Evolutionary conservation across 2,329 filamentous ascomycete genomes (phyloP), one percentile per base, ranked within the genome.

Genomic region (Colletotrichum sp.): DNA sequence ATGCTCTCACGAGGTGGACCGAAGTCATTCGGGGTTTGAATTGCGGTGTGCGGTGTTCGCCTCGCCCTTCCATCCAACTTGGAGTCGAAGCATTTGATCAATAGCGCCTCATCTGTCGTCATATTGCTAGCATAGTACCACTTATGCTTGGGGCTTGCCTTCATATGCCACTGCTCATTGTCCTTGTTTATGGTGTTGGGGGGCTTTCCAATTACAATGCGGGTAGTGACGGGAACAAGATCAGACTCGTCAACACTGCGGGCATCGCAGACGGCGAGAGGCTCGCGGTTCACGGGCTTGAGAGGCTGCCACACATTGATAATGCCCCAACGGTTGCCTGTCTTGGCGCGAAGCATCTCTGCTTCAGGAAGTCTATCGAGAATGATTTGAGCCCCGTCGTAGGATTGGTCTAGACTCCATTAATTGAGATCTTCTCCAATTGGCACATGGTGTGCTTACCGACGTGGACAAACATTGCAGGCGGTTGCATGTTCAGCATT

Each of bases 221-320:
- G 43, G 43, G 43, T 52, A 24, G 43, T 52, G 43, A 52, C 43
- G 43, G 43, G 43, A 52, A 52, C 43, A 52, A 52, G 43, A 0
- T 52, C 43, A 24, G n/a, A 52, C n/a, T 52, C 43, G n/a, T 52
- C 43, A 52, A 52, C 43, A 21, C 43, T 52, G n/a, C 43, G 43
- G 4, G 43, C n/a, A 1, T 52, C 43, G 43, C 43, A 52, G 1
- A 52, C 43, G 0, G 43, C 43, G 43, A 52, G 43, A 52, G 43
- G 43, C 43, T 52, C 43, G 0, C 43, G 43, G 43, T 52, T 52
- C 0, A 52, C 43, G 0, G 43, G 43, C 43, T 52, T 52, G 43
- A 52, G 43, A 21, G 43, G 43, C 43, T 52, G 43, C 43, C 43
- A 52, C n/a, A 52, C n/a, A 13, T 52, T 52, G 43, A 52, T 52